These are phyloP conservation scores for Coniochaeta ligniaria DNA, from an alignment of 2,329 filamentous ascomycete genomes.

Conservation along the genomic window DNA sequence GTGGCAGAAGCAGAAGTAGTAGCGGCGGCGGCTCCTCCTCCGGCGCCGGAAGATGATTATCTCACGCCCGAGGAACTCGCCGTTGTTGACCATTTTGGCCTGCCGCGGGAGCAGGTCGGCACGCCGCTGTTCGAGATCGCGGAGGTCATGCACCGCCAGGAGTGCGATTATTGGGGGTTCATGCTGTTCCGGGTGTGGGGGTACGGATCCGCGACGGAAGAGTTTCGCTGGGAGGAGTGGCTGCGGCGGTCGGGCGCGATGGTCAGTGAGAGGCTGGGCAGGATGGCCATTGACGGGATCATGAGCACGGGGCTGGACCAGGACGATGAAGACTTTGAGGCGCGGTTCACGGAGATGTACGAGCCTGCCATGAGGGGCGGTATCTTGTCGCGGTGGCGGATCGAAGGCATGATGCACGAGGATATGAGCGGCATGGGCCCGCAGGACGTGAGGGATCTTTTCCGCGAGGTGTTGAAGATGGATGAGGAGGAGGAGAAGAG, in stretches of 20 bases:
- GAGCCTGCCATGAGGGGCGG: too few relatives aligned
- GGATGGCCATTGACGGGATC: background rate
- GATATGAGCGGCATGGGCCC: background rate
- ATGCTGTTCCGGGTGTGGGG: background rate
- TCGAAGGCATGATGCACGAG: background rate
- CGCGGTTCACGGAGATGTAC: background rate
- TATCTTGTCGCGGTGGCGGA: too few relatives aligned
- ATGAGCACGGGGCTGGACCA: background rate
- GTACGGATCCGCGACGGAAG: background rate
- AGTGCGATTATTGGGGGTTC: background rate
- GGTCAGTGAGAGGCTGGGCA: background rate
- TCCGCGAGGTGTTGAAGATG: background rate
- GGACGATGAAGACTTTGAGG: constrained; percentile 1
- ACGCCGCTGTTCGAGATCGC: constrained; percentile 3
- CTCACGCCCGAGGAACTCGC: background rate
- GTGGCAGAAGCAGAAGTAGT: background rate
- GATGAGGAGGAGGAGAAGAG: too few relatives aligned
- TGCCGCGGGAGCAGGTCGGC: constrained; percentile 1
- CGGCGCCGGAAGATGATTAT: background rate
- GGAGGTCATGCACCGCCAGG: background rate
- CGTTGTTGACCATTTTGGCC: background rate
- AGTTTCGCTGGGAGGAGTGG: constrained; percentile 1
- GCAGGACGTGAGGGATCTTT: background rate
- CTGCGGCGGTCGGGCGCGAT: background rate
- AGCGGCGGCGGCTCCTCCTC: too few relatives aligned